These are phyloP conservation scores for Kurtzmaniella natalensis DNA, from an alignment of 1,139 yeast species.

Conservation along the genomic window DNA sequence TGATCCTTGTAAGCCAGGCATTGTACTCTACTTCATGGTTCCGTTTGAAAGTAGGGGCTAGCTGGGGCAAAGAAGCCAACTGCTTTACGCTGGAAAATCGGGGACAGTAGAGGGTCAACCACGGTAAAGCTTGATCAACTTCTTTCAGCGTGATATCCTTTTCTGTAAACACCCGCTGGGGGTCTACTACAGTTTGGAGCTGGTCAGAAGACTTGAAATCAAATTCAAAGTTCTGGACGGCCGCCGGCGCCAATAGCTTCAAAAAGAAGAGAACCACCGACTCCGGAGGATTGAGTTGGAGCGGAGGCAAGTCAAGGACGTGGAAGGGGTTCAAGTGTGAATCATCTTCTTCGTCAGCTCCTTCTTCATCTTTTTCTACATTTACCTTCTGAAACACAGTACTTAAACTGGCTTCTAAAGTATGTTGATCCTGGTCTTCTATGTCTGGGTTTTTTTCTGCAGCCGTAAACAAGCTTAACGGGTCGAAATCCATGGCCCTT, in stretches of 20 bases:
- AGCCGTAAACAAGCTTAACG: constrained; percentile 1
- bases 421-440: constrained; percentile 1
- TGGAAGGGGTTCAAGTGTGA: constrained; percentile 41
- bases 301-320: constrained; percentile 61
- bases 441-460: background rate
- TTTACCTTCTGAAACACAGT: background rate
- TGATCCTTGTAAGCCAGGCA: constrained; percentile 62
- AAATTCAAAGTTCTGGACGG: constrained; percentile 48
- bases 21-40: constrained; percentile 25
- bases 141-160: constrained; percentile 13
- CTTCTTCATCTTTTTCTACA: background rate
- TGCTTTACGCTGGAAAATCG: constrained; percentile 22
- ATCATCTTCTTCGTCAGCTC: no score
- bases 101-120: constrained; percentile 39
- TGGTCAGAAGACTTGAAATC: constrained; percentile 8
- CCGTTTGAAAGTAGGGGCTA: constrained; percentile 21
- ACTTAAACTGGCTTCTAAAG: background rate
- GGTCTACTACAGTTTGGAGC: no score
- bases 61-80: constrained; percentile 23
- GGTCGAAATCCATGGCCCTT: constrained; percentile 3
- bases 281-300: constrained; percentile 46
- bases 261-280: constrained; percentile 44
- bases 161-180: constrained; percentile 17
- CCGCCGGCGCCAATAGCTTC: constrained; percentile 46
- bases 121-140: constrained; percentile 18